Conservation (phyloP, 306 rosid species). For the Malus orientalis region DNA sequence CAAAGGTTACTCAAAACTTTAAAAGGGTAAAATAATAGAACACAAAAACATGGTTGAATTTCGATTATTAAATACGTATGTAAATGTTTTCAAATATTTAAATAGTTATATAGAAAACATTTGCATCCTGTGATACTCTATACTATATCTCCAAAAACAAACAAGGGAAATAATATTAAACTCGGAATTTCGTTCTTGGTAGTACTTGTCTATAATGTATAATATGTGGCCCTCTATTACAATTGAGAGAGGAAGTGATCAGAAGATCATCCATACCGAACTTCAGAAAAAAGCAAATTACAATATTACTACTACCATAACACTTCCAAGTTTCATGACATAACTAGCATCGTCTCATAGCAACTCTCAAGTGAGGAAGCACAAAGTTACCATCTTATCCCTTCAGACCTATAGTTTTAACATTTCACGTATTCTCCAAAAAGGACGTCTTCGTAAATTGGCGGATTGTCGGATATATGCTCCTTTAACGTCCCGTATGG, state of each 20-base stretch:
- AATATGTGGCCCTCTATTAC: no score
- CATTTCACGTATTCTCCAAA: background rate
- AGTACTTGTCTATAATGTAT: no score
- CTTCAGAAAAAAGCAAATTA: background rate
- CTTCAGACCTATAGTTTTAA: background rate
- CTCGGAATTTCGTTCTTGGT: no score
- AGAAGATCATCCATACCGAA: background rate
- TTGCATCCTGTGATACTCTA: no score
- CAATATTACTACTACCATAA: background rate
- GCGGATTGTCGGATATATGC: constrained; percentile 3
- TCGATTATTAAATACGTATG: no score
- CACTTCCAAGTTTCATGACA: background rate
- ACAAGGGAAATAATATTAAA: no score
- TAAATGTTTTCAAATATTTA: no score
- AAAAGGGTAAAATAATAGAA: no score
- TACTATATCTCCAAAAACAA: no score
- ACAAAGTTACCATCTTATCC: background rate
- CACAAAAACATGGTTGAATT: no score
- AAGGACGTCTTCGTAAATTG: background rate
- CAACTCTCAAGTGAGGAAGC: background rate
- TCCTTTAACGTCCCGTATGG: constrained; percentile 14
- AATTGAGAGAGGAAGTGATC: background rate
- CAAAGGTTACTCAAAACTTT: no score
- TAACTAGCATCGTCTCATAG: background rate
- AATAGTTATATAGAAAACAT: no score